phyloP scores from a whole-genome alignment of 495 filamentous ascomycete genomes.

The Neurospora sp. region DNA sequence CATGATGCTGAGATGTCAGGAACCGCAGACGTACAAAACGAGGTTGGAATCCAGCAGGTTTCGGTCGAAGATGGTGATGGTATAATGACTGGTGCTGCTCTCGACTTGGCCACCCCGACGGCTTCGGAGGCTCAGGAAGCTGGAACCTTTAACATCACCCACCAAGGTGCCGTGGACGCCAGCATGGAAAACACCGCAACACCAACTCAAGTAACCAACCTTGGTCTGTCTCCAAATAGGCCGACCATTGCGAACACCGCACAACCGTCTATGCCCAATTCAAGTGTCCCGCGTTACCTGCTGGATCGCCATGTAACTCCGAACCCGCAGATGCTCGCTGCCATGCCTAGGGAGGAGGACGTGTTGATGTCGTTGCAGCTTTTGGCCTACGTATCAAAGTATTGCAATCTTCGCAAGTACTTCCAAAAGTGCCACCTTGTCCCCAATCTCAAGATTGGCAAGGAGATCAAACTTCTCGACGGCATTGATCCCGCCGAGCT shows the following conservation, averaged over 20 bases:
- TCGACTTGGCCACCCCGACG: conserved; percentile 65
- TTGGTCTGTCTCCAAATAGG: conserved; percentile 69
- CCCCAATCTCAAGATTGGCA: conserved; percentile 79
- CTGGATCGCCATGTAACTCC: conserved; percentile 57
- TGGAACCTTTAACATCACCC: conserved; percentile 94
- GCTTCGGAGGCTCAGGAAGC: conserved; percentile 74
- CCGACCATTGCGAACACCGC: conserved; percentile 62
- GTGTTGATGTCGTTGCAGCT: conserved; percentile 98
- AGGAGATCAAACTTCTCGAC: conserved; percentile 71
- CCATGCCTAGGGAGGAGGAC: conserved; percentile 93
- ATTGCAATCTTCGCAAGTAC: conserved; percentile 89
- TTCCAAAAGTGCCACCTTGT: conserved; percentile 94
- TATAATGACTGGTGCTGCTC: conserved; percentile 64
- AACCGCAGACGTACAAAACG: conserved; percentile 66
- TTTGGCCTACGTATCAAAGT: conserved; percentile 95
- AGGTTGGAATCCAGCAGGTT: conserved; percentile 71
- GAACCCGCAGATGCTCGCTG: conserved; percentile 61
- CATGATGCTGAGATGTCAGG: conserved; percentile 57
- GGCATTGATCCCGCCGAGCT: conserved; percentile 41
- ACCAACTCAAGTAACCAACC: conserved; percentile 44
- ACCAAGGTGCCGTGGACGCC: conserved; percentile 74
- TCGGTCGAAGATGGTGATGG: conserved; percentile 64
- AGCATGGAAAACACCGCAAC: conserved; percentile 59
- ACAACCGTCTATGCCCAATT: conserved; percentile 56
- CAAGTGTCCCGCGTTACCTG: conserved; percentile 59